Percentiles rank a stretch among this genome's conserved stretches.
phyloP scores from a whole-genome alignment of 441 rosid species.

The California macrophylla region DNA sequence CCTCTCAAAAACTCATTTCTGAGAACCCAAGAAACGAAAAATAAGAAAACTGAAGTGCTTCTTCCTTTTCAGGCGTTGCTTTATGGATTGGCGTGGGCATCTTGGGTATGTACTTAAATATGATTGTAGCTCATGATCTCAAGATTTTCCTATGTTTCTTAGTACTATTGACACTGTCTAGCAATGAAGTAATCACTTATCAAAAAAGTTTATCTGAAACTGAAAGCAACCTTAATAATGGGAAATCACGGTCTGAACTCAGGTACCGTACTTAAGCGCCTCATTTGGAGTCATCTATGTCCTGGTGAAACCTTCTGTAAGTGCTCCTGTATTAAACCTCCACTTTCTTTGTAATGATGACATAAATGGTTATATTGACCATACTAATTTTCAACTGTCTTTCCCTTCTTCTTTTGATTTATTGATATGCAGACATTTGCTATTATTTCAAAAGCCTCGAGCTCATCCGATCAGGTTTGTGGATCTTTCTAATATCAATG shows the following conservation, averaged over 20 bases:
- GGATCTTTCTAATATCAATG: background rate
- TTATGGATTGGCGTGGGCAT: conserved; percentile 47
- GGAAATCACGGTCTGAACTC: conserved; percentile 13
- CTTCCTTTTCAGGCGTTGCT: conserved; percentile 33
- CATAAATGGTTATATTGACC: background rate
- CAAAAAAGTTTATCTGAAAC: background rate
- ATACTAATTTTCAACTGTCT: background rate
- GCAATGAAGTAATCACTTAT: background rate
- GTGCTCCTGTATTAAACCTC: background rate
- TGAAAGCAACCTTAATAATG: background rate
- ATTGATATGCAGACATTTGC: conserved; percentile 19
- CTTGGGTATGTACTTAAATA: conserved; percentile 34
- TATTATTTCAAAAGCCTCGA: conserved; percentile 25
- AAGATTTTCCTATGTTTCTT: background rate
- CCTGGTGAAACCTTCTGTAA: conserved; percentile 21
- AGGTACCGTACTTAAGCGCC: conserved; percentile 42
- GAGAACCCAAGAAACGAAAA: background rate
- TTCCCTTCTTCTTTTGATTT: background rate
- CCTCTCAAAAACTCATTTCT: background rate
- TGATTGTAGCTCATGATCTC: background rate
- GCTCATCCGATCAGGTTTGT: conserved; percentile 21
- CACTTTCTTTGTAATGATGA: background rate
- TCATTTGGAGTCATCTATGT: conserved; percentile 25
- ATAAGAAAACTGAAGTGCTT: background rate
- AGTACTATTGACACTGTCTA: background rate